Percentiles rank a stretch among this genome's conserved stretches.
Evolutionary conservation across 495 filamentous ascomycete genomes (phyloP).

Genomic region (Penicillium paradoxum): DNA sequence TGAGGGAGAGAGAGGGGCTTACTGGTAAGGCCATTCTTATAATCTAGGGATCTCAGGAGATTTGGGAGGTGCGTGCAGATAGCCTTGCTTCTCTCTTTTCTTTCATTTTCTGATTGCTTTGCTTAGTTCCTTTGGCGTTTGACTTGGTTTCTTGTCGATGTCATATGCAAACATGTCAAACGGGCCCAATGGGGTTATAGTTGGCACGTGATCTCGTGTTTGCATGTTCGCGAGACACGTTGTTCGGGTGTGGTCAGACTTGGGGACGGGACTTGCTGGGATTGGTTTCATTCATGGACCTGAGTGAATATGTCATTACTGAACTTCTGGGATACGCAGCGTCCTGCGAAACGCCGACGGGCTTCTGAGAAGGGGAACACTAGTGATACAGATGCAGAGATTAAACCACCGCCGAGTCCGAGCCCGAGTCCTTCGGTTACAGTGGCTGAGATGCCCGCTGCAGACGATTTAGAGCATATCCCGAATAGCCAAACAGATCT

Average conservation of each 20-base stretch:
- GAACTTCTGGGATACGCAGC: constrained; percentile 41
- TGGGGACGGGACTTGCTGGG: background rate
- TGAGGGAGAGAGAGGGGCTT: background rate
- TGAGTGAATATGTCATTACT: constrained; percentile 36
- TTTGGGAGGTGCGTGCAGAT: background rate
- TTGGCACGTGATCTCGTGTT: constrained; percentile 38
- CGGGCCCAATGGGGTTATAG: constrained; percentile 16
- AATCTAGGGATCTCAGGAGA: background rate
- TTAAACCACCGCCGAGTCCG: constrained; percentile 13
- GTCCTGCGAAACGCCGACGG: constrained; percentile 35
- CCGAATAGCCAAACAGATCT: constrained; percentile 57
- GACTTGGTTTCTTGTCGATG: background rate
- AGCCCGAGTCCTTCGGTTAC: constrained; percentile 18
- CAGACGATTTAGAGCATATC: constrained; percentile 35
- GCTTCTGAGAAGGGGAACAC: constrained; percentile 5
- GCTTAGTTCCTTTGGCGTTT: background rate
- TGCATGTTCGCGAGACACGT: constrained; percentile 18
- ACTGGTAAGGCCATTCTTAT: background rate
- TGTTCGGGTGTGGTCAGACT: constrained; percentile 4
- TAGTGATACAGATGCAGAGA: constrained; percentile 5
- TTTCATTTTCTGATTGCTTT: background rate
- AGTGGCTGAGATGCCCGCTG: constrained; percentile 13
- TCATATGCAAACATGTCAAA: constrained; percentile 28
- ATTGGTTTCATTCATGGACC: constrained; percentile 8
- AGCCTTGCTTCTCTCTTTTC: background rate